Conservation (phyloP, 768 basidiomycete species). For the Mycena floridula region DNA sequence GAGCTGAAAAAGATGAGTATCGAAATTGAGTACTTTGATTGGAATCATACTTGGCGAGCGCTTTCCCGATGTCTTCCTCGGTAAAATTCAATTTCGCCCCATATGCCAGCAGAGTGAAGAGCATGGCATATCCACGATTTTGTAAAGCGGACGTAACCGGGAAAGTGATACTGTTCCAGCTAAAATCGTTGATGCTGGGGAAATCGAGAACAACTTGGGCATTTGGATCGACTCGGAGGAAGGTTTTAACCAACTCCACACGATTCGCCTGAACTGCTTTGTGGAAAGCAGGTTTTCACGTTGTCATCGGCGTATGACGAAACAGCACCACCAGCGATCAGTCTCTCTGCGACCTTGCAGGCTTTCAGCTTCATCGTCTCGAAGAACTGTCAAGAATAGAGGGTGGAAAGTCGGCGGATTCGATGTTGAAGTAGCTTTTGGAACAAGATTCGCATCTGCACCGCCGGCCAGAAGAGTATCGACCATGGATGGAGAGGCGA, state of each 20-base stretch:
- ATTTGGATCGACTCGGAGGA: constrained; percentile 37
- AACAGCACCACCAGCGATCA: constrained; percentile 34
- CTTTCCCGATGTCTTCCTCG: too few species aligned
- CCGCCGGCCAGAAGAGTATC: constrained; percentile 42
- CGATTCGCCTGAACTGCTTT: constrained; percentile 27
- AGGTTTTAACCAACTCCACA: constrained; percentile 30
- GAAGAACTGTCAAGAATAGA: constrained; percentile 31
- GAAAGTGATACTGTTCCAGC: constrained; percentile 22
- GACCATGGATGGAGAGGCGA: constrained; percentile 35
- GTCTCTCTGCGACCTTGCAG: constrained; percentile 29
- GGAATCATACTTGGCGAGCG: too few species aligned
- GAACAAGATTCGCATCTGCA: constrained; percentile 35
- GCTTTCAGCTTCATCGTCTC: constrained; percentile 35
- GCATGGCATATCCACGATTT: constrained; percentile 24
- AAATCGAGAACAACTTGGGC: constrained; percentile 31
- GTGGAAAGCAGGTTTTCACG: constrained; percentile 37
- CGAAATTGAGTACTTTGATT: background rate
- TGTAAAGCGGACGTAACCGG: constrained; percentile 33
- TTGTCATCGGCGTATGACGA: constrained; percentile 33
- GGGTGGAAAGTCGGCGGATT: constrained; percentile 28
- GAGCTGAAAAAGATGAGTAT: too few species aligned
- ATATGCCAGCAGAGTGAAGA: constrained; percentile 33
- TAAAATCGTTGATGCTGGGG: constrained; percentile 23
- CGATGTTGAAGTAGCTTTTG: constrained; percentile 19
- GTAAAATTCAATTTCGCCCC: constrained; percentile 29